Evolutionary conservation across 164 flowering plant species (phyloP).

Genomic region (Stephania cephalantha): DNA sequence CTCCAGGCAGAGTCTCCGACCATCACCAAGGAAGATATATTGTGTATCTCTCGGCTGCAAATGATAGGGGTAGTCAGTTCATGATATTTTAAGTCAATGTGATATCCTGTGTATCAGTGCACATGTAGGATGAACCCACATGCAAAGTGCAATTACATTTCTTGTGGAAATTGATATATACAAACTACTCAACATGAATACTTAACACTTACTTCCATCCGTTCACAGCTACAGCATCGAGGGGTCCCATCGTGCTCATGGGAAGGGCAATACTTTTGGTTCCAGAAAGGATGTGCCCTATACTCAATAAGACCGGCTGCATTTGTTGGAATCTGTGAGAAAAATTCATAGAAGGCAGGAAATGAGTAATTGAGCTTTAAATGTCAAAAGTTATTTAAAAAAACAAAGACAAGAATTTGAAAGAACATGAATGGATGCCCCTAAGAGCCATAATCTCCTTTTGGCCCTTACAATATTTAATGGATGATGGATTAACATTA

Average conservation of each 20-base stretch:
- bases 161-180: background rate
- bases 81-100: background rate
- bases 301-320: constrained; percentile 81
- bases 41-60: constrained; percentile 55
- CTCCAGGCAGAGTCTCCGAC: constrained; percentile 83
- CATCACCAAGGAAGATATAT: constrained; percentile 64
- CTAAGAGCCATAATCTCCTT: no score
- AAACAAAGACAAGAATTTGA: background rate
- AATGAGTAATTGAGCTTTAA: constrained; percentile 7
- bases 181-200: constrained; percentile 1
- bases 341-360: constrained; percentile 5
- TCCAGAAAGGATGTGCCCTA: constrained; percentile 93
- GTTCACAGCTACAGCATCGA: constrained; percentile 89
- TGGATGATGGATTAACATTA: no score
- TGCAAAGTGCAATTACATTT: background rate
- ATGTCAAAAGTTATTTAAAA: background rate
- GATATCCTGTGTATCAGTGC: background rate
- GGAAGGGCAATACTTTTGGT: constrained; percentile 80
- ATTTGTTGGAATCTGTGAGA: constrained; percentile 79
- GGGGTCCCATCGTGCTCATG: constrained; percentile 85
- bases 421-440: no score
- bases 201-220: constrained; percentile 71
- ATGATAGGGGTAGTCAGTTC: constrained; percentile 5
- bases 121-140: background rate
- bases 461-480: no score